phyloP scores from a whole-genome alignment of 139 green algal species.

The Tetradesmus obliquus region DNA sequence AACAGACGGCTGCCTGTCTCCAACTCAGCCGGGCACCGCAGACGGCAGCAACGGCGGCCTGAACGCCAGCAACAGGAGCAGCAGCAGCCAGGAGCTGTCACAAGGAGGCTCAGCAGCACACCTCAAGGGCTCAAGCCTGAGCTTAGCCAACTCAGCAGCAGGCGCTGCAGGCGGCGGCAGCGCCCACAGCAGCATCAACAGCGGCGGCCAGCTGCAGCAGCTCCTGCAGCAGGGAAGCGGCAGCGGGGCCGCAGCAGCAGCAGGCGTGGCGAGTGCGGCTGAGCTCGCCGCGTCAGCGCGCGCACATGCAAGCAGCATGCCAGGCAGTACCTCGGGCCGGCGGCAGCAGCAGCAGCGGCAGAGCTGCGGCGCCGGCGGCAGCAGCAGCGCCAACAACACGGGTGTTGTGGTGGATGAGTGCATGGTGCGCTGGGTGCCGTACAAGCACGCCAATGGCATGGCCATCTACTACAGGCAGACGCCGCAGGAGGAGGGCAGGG shows the following conservation, averaged over 20 bases:
- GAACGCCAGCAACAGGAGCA: background rate
- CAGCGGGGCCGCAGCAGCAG: background rate
- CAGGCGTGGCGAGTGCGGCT: background rate
- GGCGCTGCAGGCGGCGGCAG: background rate
- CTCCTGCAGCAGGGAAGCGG: background rate
- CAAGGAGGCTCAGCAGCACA: background rate
- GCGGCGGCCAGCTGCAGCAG: background rate
- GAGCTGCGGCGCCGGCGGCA: background rate
- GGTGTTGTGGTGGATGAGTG: slow-evolving; percentile 36
- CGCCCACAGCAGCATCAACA: slow-evolving; percentile 6
- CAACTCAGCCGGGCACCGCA: background rate
- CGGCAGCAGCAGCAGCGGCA: background rate
- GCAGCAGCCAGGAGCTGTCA: background rate
- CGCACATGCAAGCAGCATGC: background rate
- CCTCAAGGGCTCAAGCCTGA: background rate
- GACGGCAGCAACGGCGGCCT: background rate
- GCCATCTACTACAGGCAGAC: slow-evolving; percentile 43
- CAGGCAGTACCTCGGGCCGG: background rate
- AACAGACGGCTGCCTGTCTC: background rate
- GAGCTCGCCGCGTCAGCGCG: background rate
- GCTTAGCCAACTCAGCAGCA: background rate
- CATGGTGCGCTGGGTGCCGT: slow-evolving; percentile 45
- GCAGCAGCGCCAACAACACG: slow-evolving; percentile 1
- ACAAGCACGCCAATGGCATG: slow-evolving; percentile 49
- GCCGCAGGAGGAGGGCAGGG: slow-evolving; percentile 10